phyloP scores from a whole-genome alignment of 345 rosid genomes.

The Rhizophora mangle region DNA sequence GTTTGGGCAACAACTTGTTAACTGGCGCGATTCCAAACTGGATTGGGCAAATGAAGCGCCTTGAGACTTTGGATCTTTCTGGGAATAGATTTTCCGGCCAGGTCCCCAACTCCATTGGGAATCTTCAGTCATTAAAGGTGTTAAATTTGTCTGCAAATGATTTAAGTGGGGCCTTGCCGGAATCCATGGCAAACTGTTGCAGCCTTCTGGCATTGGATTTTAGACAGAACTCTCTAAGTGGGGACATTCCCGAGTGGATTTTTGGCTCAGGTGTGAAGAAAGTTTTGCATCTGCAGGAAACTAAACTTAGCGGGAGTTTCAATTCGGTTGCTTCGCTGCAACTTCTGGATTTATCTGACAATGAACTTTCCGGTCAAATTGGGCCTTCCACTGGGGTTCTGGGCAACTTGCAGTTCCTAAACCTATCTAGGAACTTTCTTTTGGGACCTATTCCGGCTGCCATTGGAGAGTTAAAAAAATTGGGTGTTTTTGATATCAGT shows the following conservation, averaged over 20 bases:
- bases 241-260: conserved; percentile 60
- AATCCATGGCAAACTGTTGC: conserved; percentile 53
- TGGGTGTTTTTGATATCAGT: conserved; percentile 71
- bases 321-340: conserved; percentile 45
- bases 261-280: conserved; percentile 35
- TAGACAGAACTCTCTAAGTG: conserved; percentile 65
- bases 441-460: conserved; percentile 49
- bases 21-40: conserved; percentile 63
- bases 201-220: conserved; percentile 56
- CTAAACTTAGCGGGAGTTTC: conserved; percentile 26
- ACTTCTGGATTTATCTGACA: conserved; percentile 70
- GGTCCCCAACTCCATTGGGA: conserved; percentile 60
- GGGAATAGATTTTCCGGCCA: conserved; percentile 55
- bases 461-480: conserved; percentile 53
- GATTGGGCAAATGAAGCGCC: conserved; percentile 73
- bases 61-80: conserved; percentile 81
- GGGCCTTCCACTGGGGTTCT: conserved; percentile 42
- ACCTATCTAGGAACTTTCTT: conserved; percentile 64
- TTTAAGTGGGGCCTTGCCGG: conserved; percentile 59
- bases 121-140: conserved; percentile 52
- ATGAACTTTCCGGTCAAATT: conserved; percentile 64
- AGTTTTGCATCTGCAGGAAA: conserved; percentile 32
- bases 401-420: conserved; percentile 50
- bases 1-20: conserved; percentile 53
- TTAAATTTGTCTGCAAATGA: conserved; percentile 66